Evolutionary conservation across 768 basidiomycete genomes (phyloP), one percentile per base, ranked within the genome.

Genomic region (Infundibulicybe gibba): DNA sequence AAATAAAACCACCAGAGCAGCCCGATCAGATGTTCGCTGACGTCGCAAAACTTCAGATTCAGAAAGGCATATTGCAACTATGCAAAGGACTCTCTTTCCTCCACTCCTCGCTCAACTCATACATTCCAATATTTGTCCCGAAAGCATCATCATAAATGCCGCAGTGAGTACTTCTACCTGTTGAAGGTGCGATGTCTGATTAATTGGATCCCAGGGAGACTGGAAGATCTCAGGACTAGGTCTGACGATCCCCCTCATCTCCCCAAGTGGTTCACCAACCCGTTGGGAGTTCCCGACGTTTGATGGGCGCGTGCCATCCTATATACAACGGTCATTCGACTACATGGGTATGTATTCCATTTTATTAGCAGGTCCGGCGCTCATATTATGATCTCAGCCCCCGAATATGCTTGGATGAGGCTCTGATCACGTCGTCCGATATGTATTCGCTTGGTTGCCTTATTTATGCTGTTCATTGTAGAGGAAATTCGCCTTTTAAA

Each of bases 141-240:
- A 95, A 55, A 87, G 81, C 48, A 80, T 99, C 47, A 72, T 97
- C 6, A 86, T 99, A 60, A 99, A 97, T 60, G 79, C 80, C 49
- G 82, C 90, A 51, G 94, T 94, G 47, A 65, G 84, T 61, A 52
- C 14, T 13, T 17, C 15, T 3, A 33, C 43, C 21, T 49, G 21
- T 13, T 38, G n/a, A 40, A 19, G 10, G 35, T 19, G 40, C 17
- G 14, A 40, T 30, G 12, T 14, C 16, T 6, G 19, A 30, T 5
- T 48, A 13, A 15, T 12, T 20, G 13, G 5, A 42, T 20, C 44
- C 13, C 55, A 95, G 92, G 95, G 97, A 30, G 97, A 99, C 65
- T 99, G 97, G 97, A 99, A 97, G 68, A 79, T 99, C 31, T 83
- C 87, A 14, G 94, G 93, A 2, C 74, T 99, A 33, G 91, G 92